Evolutionary conservation across 2,329 filamentous ascomycete species (phyloP).

Genomic region (Dothidotthia symphoricarpi): DNA sequence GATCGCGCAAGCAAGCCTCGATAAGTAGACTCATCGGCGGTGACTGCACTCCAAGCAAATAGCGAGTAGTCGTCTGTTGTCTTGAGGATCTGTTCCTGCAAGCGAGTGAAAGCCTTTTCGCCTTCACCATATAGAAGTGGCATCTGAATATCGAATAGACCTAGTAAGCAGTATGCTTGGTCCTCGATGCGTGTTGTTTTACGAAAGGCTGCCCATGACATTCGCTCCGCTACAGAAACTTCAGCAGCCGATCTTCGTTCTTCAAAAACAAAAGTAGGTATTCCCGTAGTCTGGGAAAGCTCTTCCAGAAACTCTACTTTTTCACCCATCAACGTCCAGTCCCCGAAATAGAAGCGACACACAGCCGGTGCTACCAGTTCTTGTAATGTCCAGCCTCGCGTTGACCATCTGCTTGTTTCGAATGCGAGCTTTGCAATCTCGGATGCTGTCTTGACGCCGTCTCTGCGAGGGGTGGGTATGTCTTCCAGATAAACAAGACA

Average conservation of each 20-base stretch:
- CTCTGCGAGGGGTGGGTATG: conserved; percentile 4
- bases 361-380: conserved; percentile 26
- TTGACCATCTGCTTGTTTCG: conserved; percentile 22
- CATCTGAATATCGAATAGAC: conserved; percentile 36
- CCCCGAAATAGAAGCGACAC: conserved; percentile 26
- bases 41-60: conserved; percentile 24
- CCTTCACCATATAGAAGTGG: conserved; percentile 33
- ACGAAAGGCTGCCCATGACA: conserved; percentile 31
- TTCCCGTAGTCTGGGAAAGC: conserved; percentile 25
- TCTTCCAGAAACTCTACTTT: conserved; percentile 26
- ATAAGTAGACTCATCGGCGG: conserved; percentile 16
- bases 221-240: conserved; percentile 26
- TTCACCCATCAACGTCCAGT: conserved; percentile 28
- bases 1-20: conserved; percentile 27
- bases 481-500: conserved; percentile 21
- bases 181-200: conserved; percentile 31
- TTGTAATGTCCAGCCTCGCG: conserved; percentile 32
- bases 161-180: conserved; percentile 30
- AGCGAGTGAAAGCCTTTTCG: conserved; percentile 25
- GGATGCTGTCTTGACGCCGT: conserved; percentile 9
- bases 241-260: conserved; percentile 15
- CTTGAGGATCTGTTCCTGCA: conserved; percentile 32
- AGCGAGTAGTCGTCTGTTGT: conserved; percentile 30
- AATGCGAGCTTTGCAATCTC: conserved; percentile 18
- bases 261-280: conserved; percentile 23